Evolutionary conservation across 2,329 filamentous ascomycete genomes (phyloP).

Genomic region (Ceratocystis variospora): DNA sequence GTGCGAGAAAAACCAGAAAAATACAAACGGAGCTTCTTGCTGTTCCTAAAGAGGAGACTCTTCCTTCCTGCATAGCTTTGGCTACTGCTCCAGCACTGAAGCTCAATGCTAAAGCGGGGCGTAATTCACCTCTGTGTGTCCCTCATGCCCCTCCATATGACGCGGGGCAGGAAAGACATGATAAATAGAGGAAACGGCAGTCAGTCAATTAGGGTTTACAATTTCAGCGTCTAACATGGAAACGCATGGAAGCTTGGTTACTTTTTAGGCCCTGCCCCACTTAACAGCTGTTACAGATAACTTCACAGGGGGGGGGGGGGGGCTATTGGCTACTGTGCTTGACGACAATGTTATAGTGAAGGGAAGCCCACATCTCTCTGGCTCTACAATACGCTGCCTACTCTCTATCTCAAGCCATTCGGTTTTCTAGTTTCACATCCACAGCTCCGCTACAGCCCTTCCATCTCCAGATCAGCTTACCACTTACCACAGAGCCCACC

Average conservation of each 20-base stretch:
- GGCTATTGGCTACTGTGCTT: background rate
- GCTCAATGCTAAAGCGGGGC: background rate
- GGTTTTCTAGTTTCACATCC: background rate
- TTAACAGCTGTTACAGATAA: background rate
- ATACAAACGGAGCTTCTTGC: background rate
- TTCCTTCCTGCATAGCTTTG: too few species aligned
- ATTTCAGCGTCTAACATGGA: background rate
- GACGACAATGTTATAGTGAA: background rate
- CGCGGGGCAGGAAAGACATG: background rate
- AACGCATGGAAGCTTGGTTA: background rate
- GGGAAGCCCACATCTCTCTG: background rate
- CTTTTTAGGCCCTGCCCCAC: background rate
- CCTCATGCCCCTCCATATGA: background rate
- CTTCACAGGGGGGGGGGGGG: background rate
- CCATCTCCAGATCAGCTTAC: background rate
- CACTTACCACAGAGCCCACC: slow-evolving; percentile 13
- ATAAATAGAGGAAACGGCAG: too few species aligned
- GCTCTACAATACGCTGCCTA: background rate
- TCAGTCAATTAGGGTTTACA: background rate
- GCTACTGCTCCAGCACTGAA: background rate
- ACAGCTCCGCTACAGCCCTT: background rate
- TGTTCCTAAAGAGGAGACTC: background rate
- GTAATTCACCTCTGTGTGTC: background rate
- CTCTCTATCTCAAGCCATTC: background rate
- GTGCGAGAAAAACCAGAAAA: background rate